These are phyloP conservation scores for Thelonectria discophora DNA, from an alignment of 2,329 filamentous ascomycete genomes.

Conservation along the genomic window DNA sequence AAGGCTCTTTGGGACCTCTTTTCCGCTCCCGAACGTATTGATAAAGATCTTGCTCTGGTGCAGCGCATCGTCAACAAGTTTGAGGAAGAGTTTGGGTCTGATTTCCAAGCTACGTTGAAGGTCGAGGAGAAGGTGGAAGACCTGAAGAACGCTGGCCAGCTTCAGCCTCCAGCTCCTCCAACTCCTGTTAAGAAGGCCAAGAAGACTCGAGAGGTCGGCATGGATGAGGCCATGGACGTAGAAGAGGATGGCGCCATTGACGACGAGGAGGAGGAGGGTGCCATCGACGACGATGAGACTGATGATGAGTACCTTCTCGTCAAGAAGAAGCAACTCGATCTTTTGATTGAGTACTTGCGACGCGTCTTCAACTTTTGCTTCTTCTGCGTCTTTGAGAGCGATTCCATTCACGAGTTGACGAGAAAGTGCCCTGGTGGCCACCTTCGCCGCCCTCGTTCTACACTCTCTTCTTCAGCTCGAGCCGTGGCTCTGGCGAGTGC, in stretches of 20 bases:
- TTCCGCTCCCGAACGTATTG: conserved; percentile 90
- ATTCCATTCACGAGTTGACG: conserved; percentile 94
- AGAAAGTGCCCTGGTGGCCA: conserved; percentile 98
- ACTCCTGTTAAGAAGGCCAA: conserved; percentile 66
- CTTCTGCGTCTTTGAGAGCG: conserved; percentile 98
- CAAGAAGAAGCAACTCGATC: conserved; percentile 96
- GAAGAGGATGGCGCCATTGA: conserved; percentile 72
- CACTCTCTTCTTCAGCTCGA: conserved; percentile 83
- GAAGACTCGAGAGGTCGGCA: conserved; percentile 66
- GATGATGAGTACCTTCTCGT: conserved; percentile 89
- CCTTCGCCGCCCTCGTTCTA: conserved; percentile 87
- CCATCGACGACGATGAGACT: conserved; percentile 82
- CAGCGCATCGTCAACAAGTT: conserved; percentile 84
- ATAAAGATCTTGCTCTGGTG: conserved; percentile 86
- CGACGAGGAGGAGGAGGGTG: conserved; percentile 82
- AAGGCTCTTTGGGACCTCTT: conserved; percentile 98
- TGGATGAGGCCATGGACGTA: conserved; percentile 70
- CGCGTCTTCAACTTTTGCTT: conserved; percentile 99
- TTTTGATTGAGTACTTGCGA: conserved; percentile 95
- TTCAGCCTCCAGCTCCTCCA: conserved; percentile 71
- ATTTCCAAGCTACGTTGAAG: conserved; percentile 79
- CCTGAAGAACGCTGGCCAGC: conserved; percentile 76
- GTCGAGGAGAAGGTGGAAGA: conserved; percentile 90
- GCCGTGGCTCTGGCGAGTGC: conserved; percentile 87
- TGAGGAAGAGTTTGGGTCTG: conserved; percentile 81